Percentiles rank a stretch among this genome's conserved stretches.
phyloP scores from a whole-genome alignment of 805 yeast species.

The Candida oleophila region DNA sequence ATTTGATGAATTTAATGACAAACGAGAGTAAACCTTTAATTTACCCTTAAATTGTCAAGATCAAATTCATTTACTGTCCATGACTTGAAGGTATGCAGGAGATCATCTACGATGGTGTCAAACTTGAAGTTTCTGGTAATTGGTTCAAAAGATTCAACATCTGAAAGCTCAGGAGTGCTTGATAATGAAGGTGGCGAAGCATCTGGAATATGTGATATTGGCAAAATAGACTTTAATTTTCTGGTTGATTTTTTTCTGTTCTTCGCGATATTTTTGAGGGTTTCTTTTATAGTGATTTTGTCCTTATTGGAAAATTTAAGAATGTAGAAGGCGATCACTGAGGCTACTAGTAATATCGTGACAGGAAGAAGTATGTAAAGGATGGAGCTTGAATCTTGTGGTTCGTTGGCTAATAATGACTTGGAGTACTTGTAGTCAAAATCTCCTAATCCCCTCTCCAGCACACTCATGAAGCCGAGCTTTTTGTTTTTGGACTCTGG shows the following conservation, averaged over 20 bases:
- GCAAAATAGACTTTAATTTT: background rate
- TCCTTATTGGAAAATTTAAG: background rate
- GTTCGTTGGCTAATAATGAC: background rate
- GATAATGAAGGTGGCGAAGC: constrained; percentile 4
- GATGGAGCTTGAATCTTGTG: too few species aligned
- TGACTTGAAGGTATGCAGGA: constrained; percentile 3
- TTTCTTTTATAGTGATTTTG: background rate
- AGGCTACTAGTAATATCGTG: background rate
- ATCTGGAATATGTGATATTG: background rate
- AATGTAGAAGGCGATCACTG: background rate
- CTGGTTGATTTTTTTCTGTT: background rate
- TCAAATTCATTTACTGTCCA: constrained; percentile 1
- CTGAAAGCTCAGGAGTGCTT: constrained; percentile 3
- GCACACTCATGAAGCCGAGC: background rate
- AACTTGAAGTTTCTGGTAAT: constrained; percentile 1
- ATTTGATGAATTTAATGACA: background rate
- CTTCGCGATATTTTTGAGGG: background rate
- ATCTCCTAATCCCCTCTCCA: background rate
- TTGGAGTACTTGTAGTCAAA: constrained; percentile 1
- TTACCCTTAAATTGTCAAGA: background rate
- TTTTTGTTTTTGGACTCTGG: background rate
- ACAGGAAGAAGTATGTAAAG: background rate
- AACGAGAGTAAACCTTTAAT: background rate
- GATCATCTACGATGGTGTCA: constrained; percentile 1
- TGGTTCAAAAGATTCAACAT: background rate